A percentile compares a stretch with the other conserved stretches of the same genome.
Evolutionary conservation across 805 yeast species (phyloP).

Genomic region (Pichia californica): DNA sequence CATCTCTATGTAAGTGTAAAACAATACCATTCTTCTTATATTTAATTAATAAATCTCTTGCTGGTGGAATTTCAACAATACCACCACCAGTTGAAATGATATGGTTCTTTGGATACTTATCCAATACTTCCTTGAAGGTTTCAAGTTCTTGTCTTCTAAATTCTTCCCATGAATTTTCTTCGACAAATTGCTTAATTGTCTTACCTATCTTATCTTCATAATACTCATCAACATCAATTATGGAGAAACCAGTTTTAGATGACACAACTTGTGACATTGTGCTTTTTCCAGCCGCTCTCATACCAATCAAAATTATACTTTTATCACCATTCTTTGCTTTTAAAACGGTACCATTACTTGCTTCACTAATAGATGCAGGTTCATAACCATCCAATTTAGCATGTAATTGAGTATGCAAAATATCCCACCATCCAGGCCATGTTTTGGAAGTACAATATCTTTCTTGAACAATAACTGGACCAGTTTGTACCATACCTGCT

Average conservation of each 20-base stretch:
- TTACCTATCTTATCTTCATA: conserved; percentile 50
- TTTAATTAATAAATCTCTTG: conserved; percentile 56
- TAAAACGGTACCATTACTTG: conserved; percentile 11
- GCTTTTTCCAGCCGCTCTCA: conserved; percentile 97
- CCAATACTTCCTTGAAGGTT: conserved; percentile 46
- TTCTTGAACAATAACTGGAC: conserved; percentile 70
- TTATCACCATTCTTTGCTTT: conserved; percentile 36
- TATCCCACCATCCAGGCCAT: conserved; percentile 99
- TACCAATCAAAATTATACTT: conserved; percentile 80
- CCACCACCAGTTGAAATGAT: conserved; percentile 97
- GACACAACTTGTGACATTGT: conserved; percentile 80
- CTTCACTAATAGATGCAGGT: conserved; percentile 17
- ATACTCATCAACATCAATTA: conserved; percentile 70
- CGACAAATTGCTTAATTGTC: conserved; percentile 56
- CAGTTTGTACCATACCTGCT: conserved; percentile 53
- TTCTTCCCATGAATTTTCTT: conserved; percentile 74
- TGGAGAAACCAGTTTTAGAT: conserved; percentile 53
- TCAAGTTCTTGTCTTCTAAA: conserved; percentile 66
- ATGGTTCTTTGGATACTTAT: conserved; percentile 38
- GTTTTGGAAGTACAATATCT: conserved; percentile 94
- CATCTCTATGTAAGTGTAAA: conserved; percentile 82
- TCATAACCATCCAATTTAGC: conserved; percentile 70
- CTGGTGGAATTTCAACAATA: conserved; percentile 68
- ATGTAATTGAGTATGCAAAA: conserved; percentile 61
- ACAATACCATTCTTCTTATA: conserved; percentile 63